phyloP scores from a whole-genome alignment of 1,284 basidiomycete genomes.

The Prillingera fragicola region DNA sequence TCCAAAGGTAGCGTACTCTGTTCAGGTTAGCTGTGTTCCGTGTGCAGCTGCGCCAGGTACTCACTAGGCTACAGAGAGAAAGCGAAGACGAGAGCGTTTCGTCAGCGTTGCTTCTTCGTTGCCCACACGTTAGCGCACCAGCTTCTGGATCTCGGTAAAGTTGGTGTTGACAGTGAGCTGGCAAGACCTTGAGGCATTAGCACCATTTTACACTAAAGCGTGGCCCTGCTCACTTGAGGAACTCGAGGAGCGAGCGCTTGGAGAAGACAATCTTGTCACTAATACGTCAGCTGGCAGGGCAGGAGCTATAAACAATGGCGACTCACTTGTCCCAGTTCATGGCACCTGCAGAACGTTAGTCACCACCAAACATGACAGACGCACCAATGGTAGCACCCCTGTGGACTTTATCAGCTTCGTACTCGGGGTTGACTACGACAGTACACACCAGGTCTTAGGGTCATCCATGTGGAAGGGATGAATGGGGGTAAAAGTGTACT shows the following conservation, averaged over 20 bases:
- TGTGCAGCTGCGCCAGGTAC: slow-evolving; percentile 4
- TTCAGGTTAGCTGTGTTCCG: slow-evolving; percentile 2
- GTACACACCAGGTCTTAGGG: slow-evolving; percentile 44
- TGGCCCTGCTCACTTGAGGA: slow-evolving; percentile 48
- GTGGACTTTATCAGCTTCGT: slow-evolving; percentile 1
- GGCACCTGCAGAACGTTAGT: slow-evolving; percentile 29
- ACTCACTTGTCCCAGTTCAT: slow-evolving; percentile 48
- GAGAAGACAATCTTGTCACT: slow-evolving; percentile 49
- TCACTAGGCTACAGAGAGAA: slow-evolving; percentile 28
- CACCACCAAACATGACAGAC: background rate
- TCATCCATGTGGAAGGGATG: slow-evolving; percentile 48
- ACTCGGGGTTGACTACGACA: too few relatives aligned
- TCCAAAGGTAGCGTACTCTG: slow-evolving; percentile 49
- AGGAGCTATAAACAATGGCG: background rate
- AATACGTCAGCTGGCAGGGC: slow-evolving; percentile 3
- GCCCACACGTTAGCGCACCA: slow-evolving; percentile 24
- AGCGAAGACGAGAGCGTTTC: too few relatives aligned
- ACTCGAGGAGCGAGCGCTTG: slow-evolving; percentile 48
- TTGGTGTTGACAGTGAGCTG: slow-evolving; percentile 46
- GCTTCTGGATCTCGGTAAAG: slow-evolving; percentile 45
- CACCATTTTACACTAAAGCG: background rate
- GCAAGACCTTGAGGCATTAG: slow-evolving; percentile 30
- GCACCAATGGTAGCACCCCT: slow-evolving; percentile 29
- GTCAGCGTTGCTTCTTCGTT: too few relatives aligned
- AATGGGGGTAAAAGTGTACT: slow-evolving; percentile 43